Evolutionary conservation across 2,329 filamentous ascomycete species (phyloP).

Genomic region (Metarhizium humberi): DNA sequence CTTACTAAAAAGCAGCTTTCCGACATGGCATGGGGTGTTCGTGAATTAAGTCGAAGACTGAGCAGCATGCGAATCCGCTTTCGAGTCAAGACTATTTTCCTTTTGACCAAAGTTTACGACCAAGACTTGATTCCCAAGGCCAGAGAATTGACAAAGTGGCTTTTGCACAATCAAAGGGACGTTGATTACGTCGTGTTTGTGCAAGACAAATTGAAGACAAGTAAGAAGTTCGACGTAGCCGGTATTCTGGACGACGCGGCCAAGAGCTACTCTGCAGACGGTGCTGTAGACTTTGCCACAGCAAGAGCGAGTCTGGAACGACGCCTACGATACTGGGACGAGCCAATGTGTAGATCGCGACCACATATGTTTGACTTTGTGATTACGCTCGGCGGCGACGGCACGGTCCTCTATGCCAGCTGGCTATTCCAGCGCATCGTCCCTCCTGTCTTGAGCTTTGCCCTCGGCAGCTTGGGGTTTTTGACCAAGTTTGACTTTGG

Average conservation of each 20-base stretch:
- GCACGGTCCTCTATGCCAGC: conserved; percentile 92
- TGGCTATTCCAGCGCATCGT: conserved; percentile 96
- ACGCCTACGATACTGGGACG: conserved; percentile 75
- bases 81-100: conserved; percentile 72
- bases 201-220: conserved; percentile 63
- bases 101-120: conserved; percentile 90
- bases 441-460: conserved; percentile 85
- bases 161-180: conserved; percentile 61
- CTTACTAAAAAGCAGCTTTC: conserved; percentile 90
- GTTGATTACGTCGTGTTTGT: conserved; percentile 72
- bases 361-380: conserved; percentile 92
- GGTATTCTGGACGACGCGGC: conserved; percentile 56
- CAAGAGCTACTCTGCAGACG: conserved; percentile 29
- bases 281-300: conserved; percentile 22
- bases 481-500: conserved; percentile 94
- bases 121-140: conserved; percentile 68
- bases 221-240: conserved; percentile 64
- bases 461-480: conserved; percentile 86
- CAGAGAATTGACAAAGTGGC: conserved; percentile 68
- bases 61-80: conserved; percentile 77
- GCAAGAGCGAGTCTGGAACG: conserved; percentile 28
- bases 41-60: conserved; percentile 78
- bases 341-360: conserved; percentile 63
- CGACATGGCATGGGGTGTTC: conserved; percentile 94
- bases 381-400: conserved; percentile 85